Base-by-base conservation (phyloP, 1,284 basidiomycete genomes). In the Fomitopsis pinicola region DNA sequence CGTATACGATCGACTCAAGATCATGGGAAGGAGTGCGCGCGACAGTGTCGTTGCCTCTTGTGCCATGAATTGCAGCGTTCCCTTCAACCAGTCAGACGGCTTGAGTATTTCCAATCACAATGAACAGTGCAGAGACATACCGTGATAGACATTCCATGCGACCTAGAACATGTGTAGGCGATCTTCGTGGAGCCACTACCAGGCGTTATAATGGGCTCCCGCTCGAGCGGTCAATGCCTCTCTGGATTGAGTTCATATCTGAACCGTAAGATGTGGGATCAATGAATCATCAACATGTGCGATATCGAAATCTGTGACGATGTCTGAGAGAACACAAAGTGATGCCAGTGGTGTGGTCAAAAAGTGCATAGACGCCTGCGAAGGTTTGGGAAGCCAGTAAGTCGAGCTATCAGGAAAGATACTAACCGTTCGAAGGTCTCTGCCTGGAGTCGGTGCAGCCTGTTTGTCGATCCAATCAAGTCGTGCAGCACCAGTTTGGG, bases 1-100 rank as follows among this genome's bases (percentile, higher is more conserved):
- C 26, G 12, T 44, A 44, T 15, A n/a, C 28, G 30, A 44, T n/a
- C 10, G 55, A 56, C 42, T 44, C 55, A 30, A 56, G 40, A 33
- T 42, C 55, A 30, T 56, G 55, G 3, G 40, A 19, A 14, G 55
- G 5, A 1, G 14, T 26, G 17, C 44, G 55, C 15, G 8, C 8
- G 5, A 56, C 5, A 17, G 7, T 3, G 6, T 22, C 10, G 3
- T 5, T 28, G 5, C 1, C 3, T 36, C 7, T 22, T 3, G 6
- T 9, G 55, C 55, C 55, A 56, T 56, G 55, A 56, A 56, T 12
- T 56, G 55, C 10, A 56, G 14, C 33, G 40, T 56, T 44, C 40
- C 55, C 55, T 56, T 22, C 22, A 22, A 44, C 5, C 6, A 17
- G 6, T 3, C 12, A 28, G 10, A 33, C 14, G 2, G 35, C 1